Evolutionary conservation across 192 early-diverging fungal genomes (phyloP).

Genomic region (Haplosporangium gracile): DNA sequence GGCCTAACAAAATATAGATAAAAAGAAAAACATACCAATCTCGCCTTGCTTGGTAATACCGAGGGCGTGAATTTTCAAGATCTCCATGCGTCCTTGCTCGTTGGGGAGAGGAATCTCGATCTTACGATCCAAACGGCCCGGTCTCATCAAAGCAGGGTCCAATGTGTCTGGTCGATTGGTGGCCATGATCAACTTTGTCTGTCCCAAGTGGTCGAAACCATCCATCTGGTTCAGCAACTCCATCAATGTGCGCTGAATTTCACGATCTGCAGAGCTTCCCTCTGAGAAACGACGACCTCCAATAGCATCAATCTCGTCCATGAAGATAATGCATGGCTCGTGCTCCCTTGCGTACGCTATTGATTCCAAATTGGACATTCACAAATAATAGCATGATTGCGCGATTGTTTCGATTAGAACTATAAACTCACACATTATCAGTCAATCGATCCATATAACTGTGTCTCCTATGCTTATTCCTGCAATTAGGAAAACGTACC

Average conservation of each 20-base stretch:
- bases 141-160: constrained; percentile 97
- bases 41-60: constrained; percentile 97
- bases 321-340: constrained; percentile 99
- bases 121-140: constrained; percentile 98
- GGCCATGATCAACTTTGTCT: constrained; percentile 99
- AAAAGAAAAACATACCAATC: constrained; percentile 74
- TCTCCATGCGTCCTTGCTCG: constrained; percentile 96
- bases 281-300: constrained; percentile 98
- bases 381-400: neutral
- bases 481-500: constrained; percentile 61
- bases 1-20: neutral
- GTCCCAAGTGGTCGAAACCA: constrained; percentile 98
- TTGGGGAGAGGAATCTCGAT: constrained; percentile 99
- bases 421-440: neutral
- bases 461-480: neutral
- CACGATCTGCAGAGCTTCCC: constrained; percentile 99
- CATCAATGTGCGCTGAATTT: constrained; percentile 99
- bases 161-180: constrained; percentile 99
- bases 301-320: constrained; percentile 99
- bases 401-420: neutral
- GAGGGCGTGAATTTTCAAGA: constrained; percentile 96
- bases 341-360: constrained; percentile 96
- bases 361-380: neutral
- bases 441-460: neutral
- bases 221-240: constrained; percentile 99